These are phyloP conservation scores for Wickerhamiella infanticola DNA, from an alignment of 1,139 yeast genomes.

Conservation along the genomic window DNA sequence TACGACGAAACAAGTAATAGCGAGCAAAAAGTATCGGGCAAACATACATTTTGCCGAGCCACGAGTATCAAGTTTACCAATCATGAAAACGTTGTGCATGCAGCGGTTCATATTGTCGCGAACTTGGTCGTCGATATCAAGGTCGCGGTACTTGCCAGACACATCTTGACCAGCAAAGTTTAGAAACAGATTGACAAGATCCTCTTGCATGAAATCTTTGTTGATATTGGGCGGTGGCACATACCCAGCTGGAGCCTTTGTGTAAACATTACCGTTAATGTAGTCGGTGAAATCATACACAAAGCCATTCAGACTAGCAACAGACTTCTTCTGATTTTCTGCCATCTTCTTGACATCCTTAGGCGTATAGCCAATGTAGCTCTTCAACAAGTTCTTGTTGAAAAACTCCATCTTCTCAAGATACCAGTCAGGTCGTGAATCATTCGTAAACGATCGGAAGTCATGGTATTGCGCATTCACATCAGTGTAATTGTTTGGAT, in stretches of 20 bases:
- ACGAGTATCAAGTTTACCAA: slow-evolving; percentile 28
- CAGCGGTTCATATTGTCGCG: slow-evolving; percentile 22
- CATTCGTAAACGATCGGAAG: slow-evolving; percentile 25
- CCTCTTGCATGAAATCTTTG: slow-evolving; percentile 21
- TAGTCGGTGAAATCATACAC: slow-evolving; percentile 27
- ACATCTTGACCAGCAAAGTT: slow-evolving; percentile 26
- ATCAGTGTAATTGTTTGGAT: slow-evolving; percentile 24
- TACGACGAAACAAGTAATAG: slow-evolving; percentile 27
- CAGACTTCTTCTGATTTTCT: slow-evolving; percentile 14
- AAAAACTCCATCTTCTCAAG: slow-evolving; percentile 25
- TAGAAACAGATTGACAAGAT: slow-evolving; percentile 21
- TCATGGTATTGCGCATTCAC: slow-evolving; percentile 28
- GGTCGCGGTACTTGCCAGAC: slow-evolving; percentile 18
- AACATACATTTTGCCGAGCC: slow-evolving; percentile 26
- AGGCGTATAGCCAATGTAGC: slow-evolving; percentile 27
- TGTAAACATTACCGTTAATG: slow-evolving; percentile 24
- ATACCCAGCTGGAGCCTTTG: slow-evolving; percentile 21
- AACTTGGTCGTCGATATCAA: slow-evolving; percentile 17
- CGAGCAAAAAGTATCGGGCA: slow-evolving; percentile 29
- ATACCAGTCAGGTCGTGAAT: slow-evolving; percentile 31
- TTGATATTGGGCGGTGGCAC: slow-evolving; percentile 17
- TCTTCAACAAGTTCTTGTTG: slow-evolving; percentile 23
- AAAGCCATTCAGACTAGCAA: slow-evolving; percentile 25
- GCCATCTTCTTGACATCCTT: slow-evolving; percentile 19
- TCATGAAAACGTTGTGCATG: slow-evolving; percentile 26